A percentile compares a stretch with the other conserved stretches of the same genome.
Evolutionary conservation across 2,329 filamentous ascomycete genomes (phyloP).

Genomic region (Neurospora crassa): DNA sequence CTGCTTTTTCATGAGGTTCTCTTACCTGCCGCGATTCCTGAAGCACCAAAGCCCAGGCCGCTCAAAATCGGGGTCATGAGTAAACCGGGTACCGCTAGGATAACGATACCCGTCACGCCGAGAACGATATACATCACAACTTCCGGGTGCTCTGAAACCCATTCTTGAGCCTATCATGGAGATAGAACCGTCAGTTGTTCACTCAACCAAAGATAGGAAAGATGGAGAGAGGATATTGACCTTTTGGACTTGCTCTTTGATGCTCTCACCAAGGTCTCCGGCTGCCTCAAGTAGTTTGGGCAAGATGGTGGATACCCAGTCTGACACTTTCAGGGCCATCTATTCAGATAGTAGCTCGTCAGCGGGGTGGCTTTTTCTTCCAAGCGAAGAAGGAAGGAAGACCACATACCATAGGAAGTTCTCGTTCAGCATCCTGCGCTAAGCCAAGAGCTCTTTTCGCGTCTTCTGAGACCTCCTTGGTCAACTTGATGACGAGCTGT

Average conservation of each 20-base stretch:
- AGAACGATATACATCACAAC: not conserved
- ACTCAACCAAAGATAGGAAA: not conserved
- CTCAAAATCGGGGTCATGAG: not conserved
- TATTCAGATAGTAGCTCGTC: not conserved
- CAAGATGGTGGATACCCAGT: not conserved
- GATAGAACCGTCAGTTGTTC: not conserved
- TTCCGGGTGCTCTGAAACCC: not conserved
- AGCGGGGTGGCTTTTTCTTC: not conserved
- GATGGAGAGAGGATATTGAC: not conserved
- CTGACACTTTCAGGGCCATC: not conserved
- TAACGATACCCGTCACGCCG: not conserved
- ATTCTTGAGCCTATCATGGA: not conserved
- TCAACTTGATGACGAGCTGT: not conserved
- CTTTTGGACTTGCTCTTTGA: not conserved
- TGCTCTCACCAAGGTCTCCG: not conserved
- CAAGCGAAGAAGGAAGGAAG: not conserved
- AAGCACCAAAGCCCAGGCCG: not conserved
- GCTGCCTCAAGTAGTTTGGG: not conserved
- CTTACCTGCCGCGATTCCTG: slow-evolving; percentile 2
- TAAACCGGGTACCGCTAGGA: not conserved
- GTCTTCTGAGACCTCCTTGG: not conserved
- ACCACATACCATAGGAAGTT: not conserved
- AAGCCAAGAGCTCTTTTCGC: not conserved
- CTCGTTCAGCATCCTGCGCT: not conserved
- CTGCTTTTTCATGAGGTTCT: not conserved